Base-by-base conservation (phyloP, 352 stramenopile species). In the Globisporangium lucens region DNA sequence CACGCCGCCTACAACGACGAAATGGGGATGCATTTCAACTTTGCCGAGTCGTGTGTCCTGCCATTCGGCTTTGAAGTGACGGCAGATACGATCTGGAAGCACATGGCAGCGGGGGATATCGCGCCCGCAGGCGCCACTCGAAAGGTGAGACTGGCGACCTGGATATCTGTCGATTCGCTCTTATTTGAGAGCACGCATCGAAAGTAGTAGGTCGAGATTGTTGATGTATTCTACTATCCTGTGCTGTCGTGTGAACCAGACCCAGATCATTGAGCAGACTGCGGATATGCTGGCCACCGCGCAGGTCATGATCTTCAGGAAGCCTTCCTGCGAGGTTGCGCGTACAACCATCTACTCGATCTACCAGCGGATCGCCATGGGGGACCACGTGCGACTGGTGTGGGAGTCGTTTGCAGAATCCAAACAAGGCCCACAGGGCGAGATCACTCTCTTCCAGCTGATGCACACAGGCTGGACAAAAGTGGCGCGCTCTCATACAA, bases 1-100 rank as follows among this genome's bases (percentile, higher is more conserved):
- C 71, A 76, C 30, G 41, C 75, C 5, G 74, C 77, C 41, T 72
- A 76, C 60, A 77, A 69, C 33, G 71, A 77, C 68, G 77, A 76
- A 53, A 17, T 52, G 6, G 20, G 46, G 46, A 52, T 52, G 46
- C 46, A 52, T 9, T 20, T 27, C 15, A 52, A 52, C 43, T 52
- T 52, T 27, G 46, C 27, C 46, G n/a, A 52, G 17, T 52, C 46
- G 17, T 77, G 71, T 51, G 72, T 65, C 56, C 70, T 80, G 63
- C 71, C 74, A 15, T 76, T 80, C 53, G 63, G 74, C 59, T 72
- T 72, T 64, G 65, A 61, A 2, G 58, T 55, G 6, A 60, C 77
- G 13, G 68, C 75, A 33, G 38, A 65, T 0, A 67, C 73, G 15
- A 69, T 80, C 17, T 80, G 71, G 74, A 64, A 66, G 1, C 71